phyloP scores from a whole-genome alignment of 495 filamentous ascomycete species.

The Oidiodendron maius region DNA sequence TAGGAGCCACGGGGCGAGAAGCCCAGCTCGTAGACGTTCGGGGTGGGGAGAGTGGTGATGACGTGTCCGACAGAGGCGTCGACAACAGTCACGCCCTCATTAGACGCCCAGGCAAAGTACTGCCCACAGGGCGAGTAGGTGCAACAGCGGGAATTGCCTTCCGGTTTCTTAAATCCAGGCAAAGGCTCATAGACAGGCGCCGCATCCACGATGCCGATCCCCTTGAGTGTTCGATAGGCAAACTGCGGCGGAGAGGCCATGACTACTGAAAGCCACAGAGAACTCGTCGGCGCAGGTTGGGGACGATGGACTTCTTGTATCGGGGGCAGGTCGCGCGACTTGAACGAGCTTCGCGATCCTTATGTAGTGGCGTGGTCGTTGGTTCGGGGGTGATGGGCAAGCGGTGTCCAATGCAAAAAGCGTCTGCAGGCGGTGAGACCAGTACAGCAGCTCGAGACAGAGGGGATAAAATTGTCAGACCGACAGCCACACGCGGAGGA shows the following conservation, averaged over 20 bases:
- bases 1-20: slow-evolving; percentile 91
- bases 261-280: slow-evolving; percentile 75
- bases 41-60: slow-evolving; percentile 64
- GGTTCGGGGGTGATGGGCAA: not conserved
- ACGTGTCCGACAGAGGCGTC: slow-evolving; percentile 76
- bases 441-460: not conserved
- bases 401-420: slow-evolving; percentile 5
- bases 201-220: slow-evolving; percentile 87
- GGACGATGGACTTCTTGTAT: slow-evolving; percentile 13
- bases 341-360: slow-evolving; percentile 8
- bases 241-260: slow-evolving; percentile 90
- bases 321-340: too few relatives aligned
- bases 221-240: slow-evolving; percentile 93
- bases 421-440: slow-evolving; percentile 7
- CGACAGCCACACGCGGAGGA: slow-evolving; percentile 9
- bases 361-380: slow-evolving; percentile 11
- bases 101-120: slow-evolving; percentile 92
- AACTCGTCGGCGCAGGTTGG: slow-evolving; percentile 2
- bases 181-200: slow-evolving; percentile 81
- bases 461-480: not conserved
- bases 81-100: slow-evolving; percentile 76
- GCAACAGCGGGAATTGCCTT: slow-evolving; percentile 91
- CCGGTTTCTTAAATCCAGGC: slow-evolving; percentile 79
- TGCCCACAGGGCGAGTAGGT: slow-evolving; percentile 90
- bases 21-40: slow-evolving; percentile 85